Evolutionary conservation across 192 early-diverging fungal genomes (phyloP).

Genomic region (Polychytrium aggregatum): DNA sequence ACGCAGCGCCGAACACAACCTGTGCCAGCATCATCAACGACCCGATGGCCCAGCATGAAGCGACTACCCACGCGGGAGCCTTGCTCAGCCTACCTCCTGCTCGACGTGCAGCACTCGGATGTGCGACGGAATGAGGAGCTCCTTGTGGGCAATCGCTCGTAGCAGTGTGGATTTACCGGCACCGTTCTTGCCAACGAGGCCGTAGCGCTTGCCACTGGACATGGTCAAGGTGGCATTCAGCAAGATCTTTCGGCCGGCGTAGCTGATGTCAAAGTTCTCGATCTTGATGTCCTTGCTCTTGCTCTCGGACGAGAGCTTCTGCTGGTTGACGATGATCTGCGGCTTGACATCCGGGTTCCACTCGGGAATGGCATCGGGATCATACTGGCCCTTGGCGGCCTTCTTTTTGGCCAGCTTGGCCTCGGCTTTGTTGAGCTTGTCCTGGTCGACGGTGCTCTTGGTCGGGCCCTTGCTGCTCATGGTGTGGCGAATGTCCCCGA

Average conservation of each 20-base stretch:
- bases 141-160: conserved; percentile 68
- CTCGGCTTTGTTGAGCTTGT: conserved; percentile 86
- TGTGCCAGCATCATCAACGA: conserved; percentile 33
- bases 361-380: conserved; percentile 46
- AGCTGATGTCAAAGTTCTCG: conserved; percentile 93
- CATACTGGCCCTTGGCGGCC: conserved; percentile 60
- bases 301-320: conserved; percentile 64
- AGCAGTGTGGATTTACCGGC: conserved; percentile 77
- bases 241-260: conserved; percentile 85
- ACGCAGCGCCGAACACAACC: too few relatives aligned
- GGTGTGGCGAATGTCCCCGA: conserved; percentile 30
- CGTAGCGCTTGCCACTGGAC: conserved; percentile 84
- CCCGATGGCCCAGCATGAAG: conserved; percentile 36
- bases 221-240: conserved; percentile 73
- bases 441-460: conserved; percentile 31
- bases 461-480: conserved; percentile 17
- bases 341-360: conserved; percentile 47
- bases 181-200: conserved; percentile 90
- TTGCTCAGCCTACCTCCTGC: conserved; percentile 71
- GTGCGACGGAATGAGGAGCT: conserved; percentile 78
- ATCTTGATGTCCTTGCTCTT: conserved; percentile 92
- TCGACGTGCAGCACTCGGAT: conserved; percentile 96
- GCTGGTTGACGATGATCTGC: conserved; percentile 75
- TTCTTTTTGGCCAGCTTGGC: conserved; percentile 84
- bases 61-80: conserved; percentile 38